These are phyloP conservation scores for Chalciporus sp. DNA, from an alignment of 1,284 basidiomycete species.

Conservation along the genomic window DNA sequence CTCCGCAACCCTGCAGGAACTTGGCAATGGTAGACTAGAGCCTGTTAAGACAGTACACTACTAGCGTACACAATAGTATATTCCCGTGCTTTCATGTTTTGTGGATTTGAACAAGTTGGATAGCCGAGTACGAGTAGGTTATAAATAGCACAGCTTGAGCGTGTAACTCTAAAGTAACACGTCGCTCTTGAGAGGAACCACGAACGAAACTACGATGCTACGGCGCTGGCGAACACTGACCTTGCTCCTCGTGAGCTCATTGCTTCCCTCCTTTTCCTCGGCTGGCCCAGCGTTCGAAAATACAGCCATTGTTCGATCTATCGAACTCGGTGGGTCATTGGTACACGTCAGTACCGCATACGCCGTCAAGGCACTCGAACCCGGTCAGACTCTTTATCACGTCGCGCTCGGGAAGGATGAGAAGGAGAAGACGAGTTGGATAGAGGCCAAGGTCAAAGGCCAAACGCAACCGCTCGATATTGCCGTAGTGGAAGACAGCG, in stretches of 20 bases:
- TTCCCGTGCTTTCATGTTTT: neutral
- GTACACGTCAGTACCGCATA: slow-evolving; percentile 88
- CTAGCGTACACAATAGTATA: neutral
- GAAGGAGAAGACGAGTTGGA: slow-evolving; percentile 70
- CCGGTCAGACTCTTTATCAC: slow-evolving; percentile 65
- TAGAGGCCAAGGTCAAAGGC: slow-evolving; percentile 80
- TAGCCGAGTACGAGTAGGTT: neutral
- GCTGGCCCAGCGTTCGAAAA: slow-evolving; percentile 74
- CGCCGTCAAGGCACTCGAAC: slow-evolving; percentile 73
- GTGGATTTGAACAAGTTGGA: neutral
- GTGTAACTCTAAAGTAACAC: slow-evolving; percentile 12
- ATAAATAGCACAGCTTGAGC: slow-evolving; percentile 21
- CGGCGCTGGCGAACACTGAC: slow-evolving; percentile 44
- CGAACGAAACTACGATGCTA: slow-evolving; percentile 36
- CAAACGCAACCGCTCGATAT: slow-evolving; percentile 59
- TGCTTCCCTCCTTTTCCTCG: slow-evolving; percentile 33
- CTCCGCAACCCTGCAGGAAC: slow-evolving; percentile 73
- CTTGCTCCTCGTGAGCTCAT: slow-evolving; percentile 39
- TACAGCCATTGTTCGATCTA: slow-evolving; percentile 80
- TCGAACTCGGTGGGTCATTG: slow-evolving; percentile 86
- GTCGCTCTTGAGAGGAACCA: slow-evolving; percentile 20
- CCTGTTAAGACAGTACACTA: slow-evolving; percentile 1
- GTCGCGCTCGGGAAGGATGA: slow-evolving; percentile 71
- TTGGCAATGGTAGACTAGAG: slow-evolving; percentile 78
- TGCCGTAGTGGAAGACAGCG: slow-evolving; percentile 50